Evolutionary conservation across 1,284 basidiomycete species (phyloP).

Genomic region (Neonothopanus nambi): DNA sequence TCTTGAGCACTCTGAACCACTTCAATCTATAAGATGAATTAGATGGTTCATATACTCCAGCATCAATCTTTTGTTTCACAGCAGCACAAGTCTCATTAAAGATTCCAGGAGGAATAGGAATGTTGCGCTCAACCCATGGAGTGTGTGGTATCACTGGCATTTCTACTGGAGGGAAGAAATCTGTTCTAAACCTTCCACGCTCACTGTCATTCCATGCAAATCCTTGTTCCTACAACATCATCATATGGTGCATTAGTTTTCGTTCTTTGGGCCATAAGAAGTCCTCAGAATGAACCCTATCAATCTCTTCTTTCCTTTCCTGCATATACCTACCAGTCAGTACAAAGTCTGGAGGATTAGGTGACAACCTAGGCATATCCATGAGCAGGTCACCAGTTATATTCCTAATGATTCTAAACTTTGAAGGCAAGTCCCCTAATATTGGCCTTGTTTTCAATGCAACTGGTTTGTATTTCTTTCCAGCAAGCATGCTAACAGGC

Average conservation of each 20-base stretch:
- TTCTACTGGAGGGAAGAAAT: conserved; percentile 35
- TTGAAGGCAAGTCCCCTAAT: conserved; percentile 24
- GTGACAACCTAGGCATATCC: conserved; percentile 25
- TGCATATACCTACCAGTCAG: conserved; percentile 33
- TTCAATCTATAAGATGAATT: no score
- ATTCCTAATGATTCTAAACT: conserved; percentile 33
- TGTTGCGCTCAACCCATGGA: conserved; percentile 37
- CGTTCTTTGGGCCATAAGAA: conserved; percentile 32
- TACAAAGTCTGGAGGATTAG: conserved; percentile 26
- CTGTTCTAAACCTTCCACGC: conserved; percentile 30
- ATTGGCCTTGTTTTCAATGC: conserved; percentile 31
- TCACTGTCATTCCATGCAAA: conserved; percentile 36
- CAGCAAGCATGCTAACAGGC: conserved; percentile 11
- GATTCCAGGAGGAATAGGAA: conserved; percentile 40
- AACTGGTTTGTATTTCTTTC: conserved; percentile 39
- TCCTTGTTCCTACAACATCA: conserved; percentile 22
- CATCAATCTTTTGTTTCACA: conserved; percentile 27
- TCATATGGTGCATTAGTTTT: conserved; percentile 33
- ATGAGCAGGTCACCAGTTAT: conserved; percentile 35
- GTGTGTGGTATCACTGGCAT: conserved; percentile 34
- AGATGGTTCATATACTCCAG: conserved; percentile 5
- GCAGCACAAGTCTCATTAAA: conserved; percentile 32
- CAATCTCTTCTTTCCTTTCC: conserved; percentile 27
- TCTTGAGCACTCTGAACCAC: conserved; percentile 21
- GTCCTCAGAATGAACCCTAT: conserved; percentile 25